Conservation (phyloP, 345 rosid species). For the Acer campestre region DNA sequence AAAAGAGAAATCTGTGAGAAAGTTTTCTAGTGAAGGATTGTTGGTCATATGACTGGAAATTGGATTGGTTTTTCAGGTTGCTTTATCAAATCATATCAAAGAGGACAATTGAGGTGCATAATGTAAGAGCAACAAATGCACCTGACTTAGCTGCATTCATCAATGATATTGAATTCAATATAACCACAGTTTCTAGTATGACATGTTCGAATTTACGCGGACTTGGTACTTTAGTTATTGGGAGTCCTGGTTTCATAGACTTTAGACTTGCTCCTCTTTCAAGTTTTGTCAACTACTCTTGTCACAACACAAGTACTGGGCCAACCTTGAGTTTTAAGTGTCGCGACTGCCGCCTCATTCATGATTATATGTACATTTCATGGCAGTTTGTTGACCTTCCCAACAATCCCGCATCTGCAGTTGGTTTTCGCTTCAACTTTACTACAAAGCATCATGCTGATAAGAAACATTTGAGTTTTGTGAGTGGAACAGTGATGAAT, state of each 20-base stretch:
- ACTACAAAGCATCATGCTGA: slow-evolving; percentile 51
- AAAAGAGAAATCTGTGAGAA: neutral
- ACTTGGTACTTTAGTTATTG: slow-evolving; percentile 59
- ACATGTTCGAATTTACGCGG: slow-evolving; percentile 76
- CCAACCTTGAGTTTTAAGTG: slow-evolving; percentile 82
- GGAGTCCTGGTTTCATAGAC: slow-evolving; percentile 69
- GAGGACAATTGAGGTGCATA: slow-evolving; percentile 84
- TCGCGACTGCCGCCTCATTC: slow-evolving; percentile 50
- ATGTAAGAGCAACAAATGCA: slow-evolving; percentile 77
- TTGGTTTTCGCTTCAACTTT: slow-evolving; percentile 83
- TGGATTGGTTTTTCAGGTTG: slow-evolving; percentile 67
- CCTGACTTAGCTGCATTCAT: slow-evolving; percentile 70
- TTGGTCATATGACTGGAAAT: slow-evolving; percentile 12
- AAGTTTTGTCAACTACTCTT: slow-evolving; percentile 55
- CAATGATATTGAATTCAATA: slow-evolving; percentile 81
- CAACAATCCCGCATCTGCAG: slow-evolving; percentile 77
- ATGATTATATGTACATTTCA: slow-evolving; percentile 67
- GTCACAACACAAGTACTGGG: slow-evolving; percentile 71
- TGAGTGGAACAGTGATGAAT: slow-evolving; percentile 71
- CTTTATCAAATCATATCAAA: slow-evolving; percentile 89
- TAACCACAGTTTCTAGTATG: slow-evolving; percentile 88
- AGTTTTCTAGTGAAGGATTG: neutral
- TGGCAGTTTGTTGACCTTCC: slow-evolving; percentile 94
- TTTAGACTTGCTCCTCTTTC: slow-evolving; percentile 51
- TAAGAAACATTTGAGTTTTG: slow-evolving; percentile 67